phyloP scores from a whole-genome alignment of 2,329 filamentous ascomycete species.

The Biscogniauxia marginata region DNA sequence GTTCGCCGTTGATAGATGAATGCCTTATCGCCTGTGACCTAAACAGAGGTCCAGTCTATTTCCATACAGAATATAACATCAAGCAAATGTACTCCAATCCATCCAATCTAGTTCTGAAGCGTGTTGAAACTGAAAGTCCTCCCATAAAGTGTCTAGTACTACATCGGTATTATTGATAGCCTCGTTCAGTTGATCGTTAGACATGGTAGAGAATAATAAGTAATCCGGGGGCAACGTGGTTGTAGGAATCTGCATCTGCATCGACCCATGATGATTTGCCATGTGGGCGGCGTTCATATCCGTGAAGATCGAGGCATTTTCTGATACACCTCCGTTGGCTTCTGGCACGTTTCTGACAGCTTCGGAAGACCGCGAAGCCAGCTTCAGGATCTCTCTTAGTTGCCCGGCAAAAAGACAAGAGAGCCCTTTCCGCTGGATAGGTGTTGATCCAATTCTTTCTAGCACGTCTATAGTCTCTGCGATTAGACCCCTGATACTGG shows the following conservation, averaged over 20 bases:
- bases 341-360: constrained; percentile 18
- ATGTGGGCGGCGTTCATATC: constrained; percentile 20
- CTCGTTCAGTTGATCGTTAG: constrained; percentile 35
- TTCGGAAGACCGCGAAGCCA: constrained; percentile 31
- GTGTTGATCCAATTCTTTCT: constrained; percentile 65
- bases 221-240: constrained; percentile 28
- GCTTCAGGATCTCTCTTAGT: constrained; percentile 47
- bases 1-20: too few relatives aligned
- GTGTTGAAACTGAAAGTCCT: constrained; percentile 35
- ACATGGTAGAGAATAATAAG: constrained; percentile 35
- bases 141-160: constrained; percentile 32
- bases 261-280: constrained; percentile 16
- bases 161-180: constrained; percentile 35
- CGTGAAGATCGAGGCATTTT: constrained; percentile 18
- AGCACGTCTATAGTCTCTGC: constrained; percentile 68
- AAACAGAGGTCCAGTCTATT: not conserved
- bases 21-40: not conserved
- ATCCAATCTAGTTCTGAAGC: constrained; percentile 35
- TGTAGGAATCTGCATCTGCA: constrained; percentile 25
- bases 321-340: constrained; percentile 16
- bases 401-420: constrained; percentile 60
- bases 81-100: constrained; percentile 30
- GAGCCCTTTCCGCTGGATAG: constrained; percentile 64
- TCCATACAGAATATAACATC: not conserved
- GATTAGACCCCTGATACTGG: constrained; percentile 62